These are phyloP conservation scores for Colletotrichum aenigma DNA, from an alignment of 2,329 filamentous ascomycete species.

Conservation along the genomic window DNA sequence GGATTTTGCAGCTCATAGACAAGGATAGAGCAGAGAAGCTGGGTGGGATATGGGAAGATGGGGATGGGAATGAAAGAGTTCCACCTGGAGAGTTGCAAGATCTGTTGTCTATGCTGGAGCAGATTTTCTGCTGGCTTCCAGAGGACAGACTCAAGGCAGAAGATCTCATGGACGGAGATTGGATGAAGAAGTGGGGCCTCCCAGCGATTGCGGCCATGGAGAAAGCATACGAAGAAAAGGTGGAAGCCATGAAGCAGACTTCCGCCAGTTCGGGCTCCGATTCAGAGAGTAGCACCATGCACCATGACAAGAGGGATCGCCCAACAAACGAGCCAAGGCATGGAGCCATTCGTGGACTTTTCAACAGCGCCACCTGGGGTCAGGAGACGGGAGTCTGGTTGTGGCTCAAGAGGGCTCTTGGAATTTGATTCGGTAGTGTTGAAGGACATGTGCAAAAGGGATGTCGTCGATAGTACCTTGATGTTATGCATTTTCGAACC, in stretches of 20 bases:
- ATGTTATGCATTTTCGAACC: background rate
- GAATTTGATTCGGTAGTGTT: background rate
- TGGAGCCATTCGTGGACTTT: background rate
- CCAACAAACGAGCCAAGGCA: background rate
- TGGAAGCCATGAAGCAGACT: background rate
- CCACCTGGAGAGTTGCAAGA: background rate
- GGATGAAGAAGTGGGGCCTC: background rate
- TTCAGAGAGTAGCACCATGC: background rate
- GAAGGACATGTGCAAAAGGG: background rate
- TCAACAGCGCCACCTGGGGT: background rate
- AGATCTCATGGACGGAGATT: background rate
- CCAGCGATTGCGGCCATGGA: background rate
- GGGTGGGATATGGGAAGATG: background rate
- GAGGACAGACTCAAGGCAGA: background rate
- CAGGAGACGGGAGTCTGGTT: background rate
- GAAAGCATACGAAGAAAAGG: background rate
- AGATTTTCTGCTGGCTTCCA: background rate
- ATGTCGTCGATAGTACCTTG: background rate
- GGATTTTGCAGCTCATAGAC: background rate
- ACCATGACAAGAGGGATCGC: background rate
- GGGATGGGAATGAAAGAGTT: background rate
- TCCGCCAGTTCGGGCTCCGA: accelerated
- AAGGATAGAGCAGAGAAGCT: background rate
- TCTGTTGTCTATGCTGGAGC: background rate
- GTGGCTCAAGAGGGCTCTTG: background rate